Conservation (phyloP, 2,329 filamentous ascomycete species). For the Fusarium sp. region DNA sequence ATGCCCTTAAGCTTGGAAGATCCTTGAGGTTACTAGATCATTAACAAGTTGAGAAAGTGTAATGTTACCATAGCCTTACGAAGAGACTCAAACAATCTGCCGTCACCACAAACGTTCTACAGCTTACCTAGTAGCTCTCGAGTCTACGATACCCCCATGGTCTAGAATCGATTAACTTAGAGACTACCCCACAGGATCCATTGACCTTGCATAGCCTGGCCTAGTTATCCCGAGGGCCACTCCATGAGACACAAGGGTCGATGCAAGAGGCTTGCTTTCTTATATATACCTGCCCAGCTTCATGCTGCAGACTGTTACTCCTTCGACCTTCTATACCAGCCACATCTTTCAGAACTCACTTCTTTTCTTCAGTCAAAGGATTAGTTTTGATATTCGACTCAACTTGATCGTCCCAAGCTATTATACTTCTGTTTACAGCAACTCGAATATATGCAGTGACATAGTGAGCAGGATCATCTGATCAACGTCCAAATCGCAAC, state of each 20-base stretch:
- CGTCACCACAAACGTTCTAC: not conserved
- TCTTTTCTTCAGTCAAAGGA: not conserved
- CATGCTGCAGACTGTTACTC: not conserved
- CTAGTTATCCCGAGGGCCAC: not conserved
- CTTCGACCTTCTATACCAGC: not conserved
- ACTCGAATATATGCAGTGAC: not conserved
- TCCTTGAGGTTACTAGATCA: not conserved
- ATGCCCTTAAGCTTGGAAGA: not conserved
- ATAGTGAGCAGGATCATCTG: not conserved
- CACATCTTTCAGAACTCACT: not conserved
- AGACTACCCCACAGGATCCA: not conserved
- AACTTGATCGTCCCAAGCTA: not conserved
- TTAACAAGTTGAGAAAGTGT: too few species aligned
- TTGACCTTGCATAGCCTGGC: not conserved
- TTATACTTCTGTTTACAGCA: not conserved
- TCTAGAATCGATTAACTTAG: not conserved
- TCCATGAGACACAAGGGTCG: not conserved
- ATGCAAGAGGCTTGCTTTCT: not conserved
- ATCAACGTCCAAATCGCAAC: not conserved
- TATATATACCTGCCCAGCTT: not conserved
- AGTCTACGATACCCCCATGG: not conserved
- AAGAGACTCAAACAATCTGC: not conserved
- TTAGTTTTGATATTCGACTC: not conserved
- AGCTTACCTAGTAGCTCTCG: not conserved
- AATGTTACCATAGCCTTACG: too few species aligned